Conservation (phyloP, 2,329 filamentous ascomycete species). For the Arthrinium puccinioides region DNA sequence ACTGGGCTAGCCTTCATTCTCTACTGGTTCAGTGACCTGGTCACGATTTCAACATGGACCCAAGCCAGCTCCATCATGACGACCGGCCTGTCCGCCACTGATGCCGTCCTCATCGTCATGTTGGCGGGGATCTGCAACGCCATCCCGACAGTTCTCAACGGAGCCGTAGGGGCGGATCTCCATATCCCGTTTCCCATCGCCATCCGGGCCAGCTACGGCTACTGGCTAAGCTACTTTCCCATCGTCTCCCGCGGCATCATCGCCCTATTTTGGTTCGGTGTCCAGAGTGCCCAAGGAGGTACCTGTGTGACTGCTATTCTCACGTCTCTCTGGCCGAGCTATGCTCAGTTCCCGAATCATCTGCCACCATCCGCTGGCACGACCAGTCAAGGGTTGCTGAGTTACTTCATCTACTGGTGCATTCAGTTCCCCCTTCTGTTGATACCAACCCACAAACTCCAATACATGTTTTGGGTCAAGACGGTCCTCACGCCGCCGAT, state of each 20-base stretch:
- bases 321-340: conserved; percentile 46
- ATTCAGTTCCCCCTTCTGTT: conserved; percentile 46
- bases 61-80: conserved; percentile 21
- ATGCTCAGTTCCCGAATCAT: conserved; percentile 42
- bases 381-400: conserved; percentile 46
- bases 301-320: conserved; percentile 38
- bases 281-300: conserved; percentile 55
- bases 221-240: conserved; percentile 21
- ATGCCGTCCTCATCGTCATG: conserved; percentile 39
- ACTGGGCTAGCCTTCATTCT: conserved; percentile 34
- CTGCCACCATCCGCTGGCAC: conserved; percentile 45
- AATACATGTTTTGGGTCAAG: conserved; percentile 42
- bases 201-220: conserved; percentile 34
- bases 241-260: conserved; percentile 34
- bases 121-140: conserved; percentile 38
- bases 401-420: conserved; percentile 51
- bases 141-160: conserved; percentile 38
- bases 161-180: conserved; percentile 22
- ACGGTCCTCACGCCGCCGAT: conserved; percentile 35
- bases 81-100: conserved; percentile 27
- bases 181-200: conserved; percentile 33
- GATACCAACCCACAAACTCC: conserved; percentile 46
- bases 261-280: conserved; percentile 34
- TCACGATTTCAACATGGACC: conserved; percentile 22
- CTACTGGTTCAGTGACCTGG: conserved; percentile 41